Conservation (phyloP, 768 basidiomycete genomes). For the Leccinum incarnatum region DNA sequence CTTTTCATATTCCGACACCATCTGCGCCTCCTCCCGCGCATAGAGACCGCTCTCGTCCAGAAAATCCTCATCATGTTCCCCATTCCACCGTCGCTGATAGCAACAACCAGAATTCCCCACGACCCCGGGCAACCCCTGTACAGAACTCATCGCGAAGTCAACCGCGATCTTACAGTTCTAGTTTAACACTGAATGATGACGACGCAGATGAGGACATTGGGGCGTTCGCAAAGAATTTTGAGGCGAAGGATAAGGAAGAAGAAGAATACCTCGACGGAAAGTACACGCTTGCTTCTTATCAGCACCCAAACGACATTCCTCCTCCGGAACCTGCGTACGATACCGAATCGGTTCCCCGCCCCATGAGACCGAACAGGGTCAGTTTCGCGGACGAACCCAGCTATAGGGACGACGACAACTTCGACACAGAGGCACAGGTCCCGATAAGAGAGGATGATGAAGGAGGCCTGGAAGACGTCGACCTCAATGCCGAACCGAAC, state of each 20-base stretch:
- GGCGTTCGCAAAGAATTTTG: constrained; percentile 15
- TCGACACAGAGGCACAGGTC: constrained; percentile 27
- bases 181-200: constrained; percentile 35
- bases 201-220: constrained; percentile 20
- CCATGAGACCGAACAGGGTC: constrained; percentile 31
- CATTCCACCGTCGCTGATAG: constrained; percentile 2
- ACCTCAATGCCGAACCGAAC: constrained; percentile 10
- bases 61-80: background rate
- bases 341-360: constrained; percentile 9
- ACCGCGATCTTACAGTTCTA: constrained; percentile 37
- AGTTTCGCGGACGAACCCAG: constrained; percentile 36
- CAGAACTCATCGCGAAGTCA: constrained; percentile 9
- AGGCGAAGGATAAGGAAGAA: constrained; percentile 10
- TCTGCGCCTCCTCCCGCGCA: constrained; percentile 6
- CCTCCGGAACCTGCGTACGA: constrained; percentile 47
- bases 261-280: constrained; percentile 34
- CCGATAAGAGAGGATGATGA: constrained; percentile 5
- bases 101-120: background rate
- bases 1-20: constrained; percentile 8
- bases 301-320: constrained; percentile 60
- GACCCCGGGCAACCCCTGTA: constrained; percentile 17
- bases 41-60: background rate
- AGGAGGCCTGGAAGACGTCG: constrained; percentile 19
- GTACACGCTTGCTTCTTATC: constrained; percentile 53
- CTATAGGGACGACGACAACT: constrained; percentile 13